Conservation (phyloP, 495 filamentous ascomycete species). For the Annulohypoxylon stygium region DNA sequence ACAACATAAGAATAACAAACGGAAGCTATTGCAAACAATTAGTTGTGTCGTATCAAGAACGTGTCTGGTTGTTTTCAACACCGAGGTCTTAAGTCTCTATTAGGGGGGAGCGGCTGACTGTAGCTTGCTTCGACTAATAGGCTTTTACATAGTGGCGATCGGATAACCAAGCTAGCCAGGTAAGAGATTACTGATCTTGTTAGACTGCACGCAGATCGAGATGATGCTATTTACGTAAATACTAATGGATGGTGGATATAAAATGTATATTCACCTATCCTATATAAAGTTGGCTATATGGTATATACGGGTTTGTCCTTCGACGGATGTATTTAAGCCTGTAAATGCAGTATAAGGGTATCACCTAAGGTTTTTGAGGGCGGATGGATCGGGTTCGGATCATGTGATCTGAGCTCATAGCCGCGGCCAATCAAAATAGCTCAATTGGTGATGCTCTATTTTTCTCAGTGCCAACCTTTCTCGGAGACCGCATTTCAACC, state of each 20-base stretch:
- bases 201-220: background rate
- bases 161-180: background rate
- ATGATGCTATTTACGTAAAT: background rate
- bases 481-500: conserved; percentile 49
- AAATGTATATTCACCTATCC: conserved; percentile 31
- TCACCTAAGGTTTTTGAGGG: background rate
- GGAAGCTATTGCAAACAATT: conserved; percentile 2
- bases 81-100: background rate
- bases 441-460: conserved; percentile 61
- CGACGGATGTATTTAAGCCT: background rate
- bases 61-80: background rate
- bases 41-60: background rate
- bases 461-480: conserved; percentile 54
- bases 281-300: background rate
- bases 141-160: background rate
- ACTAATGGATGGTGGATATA: background rate
- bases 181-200: background rate
- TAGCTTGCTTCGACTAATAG: background rate
- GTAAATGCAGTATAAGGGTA: background rate
- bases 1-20: background rate
- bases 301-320: background rate
- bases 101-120: background rate
- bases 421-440: conserved; percentile 57
- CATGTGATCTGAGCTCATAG: conserved; percentile 46
- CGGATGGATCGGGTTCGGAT: conserved; percentile 31